These are phyloP conservation scores for Boletales sp. DNA, from an alignment of 768 basidiomycete genomes.

Conservation along the genomic window DNA sequence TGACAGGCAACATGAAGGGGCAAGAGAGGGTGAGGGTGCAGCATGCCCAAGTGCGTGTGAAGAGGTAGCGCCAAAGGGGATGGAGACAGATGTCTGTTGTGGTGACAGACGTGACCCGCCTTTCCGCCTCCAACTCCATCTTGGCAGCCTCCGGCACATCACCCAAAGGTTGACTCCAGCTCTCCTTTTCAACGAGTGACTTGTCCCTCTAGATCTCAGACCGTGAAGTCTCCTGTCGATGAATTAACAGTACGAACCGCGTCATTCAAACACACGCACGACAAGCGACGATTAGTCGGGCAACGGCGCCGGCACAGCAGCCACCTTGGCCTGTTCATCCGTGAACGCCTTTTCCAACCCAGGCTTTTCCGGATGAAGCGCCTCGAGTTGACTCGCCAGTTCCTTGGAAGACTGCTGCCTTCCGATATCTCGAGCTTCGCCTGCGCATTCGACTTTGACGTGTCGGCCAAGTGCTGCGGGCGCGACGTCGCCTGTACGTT, in stretches of 20 bases:
- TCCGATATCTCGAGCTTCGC: constrained; percentile 56
- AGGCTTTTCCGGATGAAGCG: constrained; percentile 39
- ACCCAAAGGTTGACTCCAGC: constrained; percentile 22
- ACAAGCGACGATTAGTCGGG: constrained; percentile 28
- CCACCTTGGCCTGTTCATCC: constrained; percentile 32
- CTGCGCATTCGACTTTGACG: too few relatives aligned
- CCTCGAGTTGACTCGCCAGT: constrained; percentile 32
- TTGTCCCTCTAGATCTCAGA: constrained; percentile 64
- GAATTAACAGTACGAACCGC: neutral
- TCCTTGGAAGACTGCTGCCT: constrained; percentile 42
- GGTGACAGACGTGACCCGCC: too few relatives aligned
- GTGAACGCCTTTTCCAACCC: constrained; percentile 37
- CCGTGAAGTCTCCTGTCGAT: constrained; percentile 44
- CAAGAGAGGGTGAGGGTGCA: too few relatives aligned
- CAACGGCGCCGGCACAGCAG: constrained; percentile 3
- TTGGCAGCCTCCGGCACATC: constrained; percentile 32
- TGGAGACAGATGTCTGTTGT: too few relatives aligned
- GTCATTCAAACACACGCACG: constrained; percentile 23
- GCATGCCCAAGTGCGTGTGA: too few relatives aligned
- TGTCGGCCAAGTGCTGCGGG: too few relatives aligned
- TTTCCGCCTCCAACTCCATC: constrained; percentile 57
- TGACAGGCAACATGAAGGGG: too few relatives aligned
- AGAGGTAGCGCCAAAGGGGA: too few relatives aligned
- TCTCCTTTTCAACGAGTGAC: constrained; percentile 57
- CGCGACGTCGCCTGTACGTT: too few relatives aligned